phyloP scores from a whole-genome alignment of 2,329 filamentous ascomycete species.

The Colletotrichum limetticola region DNA sequence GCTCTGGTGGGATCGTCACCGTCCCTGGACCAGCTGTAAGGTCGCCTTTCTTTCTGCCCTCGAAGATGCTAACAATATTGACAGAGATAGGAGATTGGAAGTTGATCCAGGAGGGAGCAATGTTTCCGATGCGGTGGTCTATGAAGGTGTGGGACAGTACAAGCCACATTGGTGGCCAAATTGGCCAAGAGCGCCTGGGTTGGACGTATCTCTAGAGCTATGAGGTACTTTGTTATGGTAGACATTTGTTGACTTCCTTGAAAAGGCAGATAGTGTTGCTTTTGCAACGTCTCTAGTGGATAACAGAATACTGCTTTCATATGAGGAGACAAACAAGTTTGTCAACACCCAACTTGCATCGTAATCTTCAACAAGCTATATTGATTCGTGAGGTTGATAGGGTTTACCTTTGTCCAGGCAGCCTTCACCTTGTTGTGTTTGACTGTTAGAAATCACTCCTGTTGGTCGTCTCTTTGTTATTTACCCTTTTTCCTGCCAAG shows the following conservation, averaged over 20 bases:
- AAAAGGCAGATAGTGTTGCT: neutral
- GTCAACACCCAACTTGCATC: neutral
- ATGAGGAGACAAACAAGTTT: neutral
- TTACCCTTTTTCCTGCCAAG: neutral
- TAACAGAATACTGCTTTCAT: neutral
- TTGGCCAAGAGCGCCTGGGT: neutral
- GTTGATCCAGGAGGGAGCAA: no score
- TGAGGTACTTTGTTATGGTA: neutral
- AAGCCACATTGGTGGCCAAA: neutral
- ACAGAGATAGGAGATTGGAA: neutral
- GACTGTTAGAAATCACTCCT: rapidly evolving
- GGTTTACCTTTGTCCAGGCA: neutral
- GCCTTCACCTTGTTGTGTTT: neutral
- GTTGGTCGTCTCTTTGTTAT: neutral
- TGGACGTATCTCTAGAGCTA: neutral
- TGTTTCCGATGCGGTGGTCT: neutral
- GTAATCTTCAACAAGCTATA: neutral
- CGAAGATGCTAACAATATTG: neutral
- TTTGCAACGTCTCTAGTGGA: neutral
- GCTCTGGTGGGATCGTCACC: neutral
- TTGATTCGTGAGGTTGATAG: neutral
- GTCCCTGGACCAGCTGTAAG: neutral
- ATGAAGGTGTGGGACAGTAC: neutral
- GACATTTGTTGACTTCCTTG: neutral
- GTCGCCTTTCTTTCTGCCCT: neutral